A percentile compares a stretch with the other conserved stretches of the same genome.
Conservation (phyloP, 495 filamentous ascomycete genomes). For the Podospora conica region DNA sequence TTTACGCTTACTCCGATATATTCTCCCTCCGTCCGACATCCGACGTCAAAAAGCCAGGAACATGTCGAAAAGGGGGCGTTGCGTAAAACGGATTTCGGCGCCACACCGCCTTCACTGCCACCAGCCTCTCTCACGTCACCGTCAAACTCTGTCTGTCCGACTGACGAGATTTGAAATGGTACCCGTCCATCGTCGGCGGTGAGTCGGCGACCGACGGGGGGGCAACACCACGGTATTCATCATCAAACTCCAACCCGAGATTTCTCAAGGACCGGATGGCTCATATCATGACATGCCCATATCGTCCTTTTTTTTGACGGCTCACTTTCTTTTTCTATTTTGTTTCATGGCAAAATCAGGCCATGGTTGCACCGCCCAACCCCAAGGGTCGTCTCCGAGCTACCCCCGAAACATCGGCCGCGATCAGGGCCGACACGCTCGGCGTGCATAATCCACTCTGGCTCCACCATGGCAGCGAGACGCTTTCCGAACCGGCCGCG, state of each 20-base stretch:
- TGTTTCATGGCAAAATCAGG: constrained; percentile 4
- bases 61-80: not conserved
- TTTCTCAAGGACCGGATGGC: not conserved
- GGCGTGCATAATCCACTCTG: constrained; percentile 1
- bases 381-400: constrained; percentile 7
- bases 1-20: constrained; percentile 2
- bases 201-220: not conserved
- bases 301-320: not conserved
- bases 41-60: not conserved
- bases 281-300: not conserved
- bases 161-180: not conserved
- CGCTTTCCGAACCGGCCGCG: constrained; percentile 10
- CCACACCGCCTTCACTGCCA: not conserved
- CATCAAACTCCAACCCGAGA: not conserved
- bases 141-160: not conserved
- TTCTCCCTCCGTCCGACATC: constrained; percentile 1
- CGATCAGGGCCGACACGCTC: not conserved
- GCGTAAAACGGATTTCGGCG: not conserved
- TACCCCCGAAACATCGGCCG: constrained; percentile 8
- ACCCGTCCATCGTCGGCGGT: not conserved
- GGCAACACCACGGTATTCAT: not conserved
- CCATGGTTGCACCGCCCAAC: not conserved
- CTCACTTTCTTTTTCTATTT: not conserved
- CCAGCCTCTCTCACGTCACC: not conserved
- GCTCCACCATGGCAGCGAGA: not conserved